phyloP scores from a whole-genome alignment of 768 basidiomycete species.

The Tricholoma bakamatsutake region DNA sequence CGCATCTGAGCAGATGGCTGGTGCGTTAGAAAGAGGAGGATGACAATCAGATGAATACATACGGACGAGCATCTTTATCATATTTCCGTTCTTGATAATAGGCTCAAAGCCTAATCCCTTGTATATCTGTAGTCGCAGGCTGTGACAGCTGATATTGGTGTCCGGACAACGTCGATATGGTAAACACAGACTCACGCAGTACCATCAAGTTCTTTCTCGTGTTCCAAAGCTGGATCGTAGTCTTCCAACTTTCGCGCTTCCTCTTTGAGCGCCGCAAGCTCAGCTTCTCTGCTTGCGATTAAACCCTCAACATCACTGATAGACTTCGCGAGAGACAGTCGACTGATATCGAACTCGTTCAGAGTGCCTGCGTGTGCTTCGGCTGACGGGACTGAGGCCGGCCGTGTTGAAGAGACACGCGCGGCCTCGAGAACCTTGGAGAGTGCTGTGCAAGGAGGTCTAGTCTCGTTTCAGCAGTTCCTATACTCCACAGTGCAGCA shows the following conservation, averaged over 20 bases:
- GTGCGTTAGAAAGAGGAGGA: background rate
- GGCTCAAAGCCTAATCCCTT: constrained; percentile 71
- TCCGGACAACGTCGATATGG: background rate
- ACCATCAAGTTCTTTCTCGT: constrained; percentile 63
- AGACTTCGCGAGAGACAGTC: constrained; percentile 64
- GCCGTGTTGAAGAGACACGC: constrained; percentile 63
- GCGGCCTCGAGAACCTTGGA: constrained; percentile 62
- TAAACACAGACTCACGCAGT: constrained; percentile 43
- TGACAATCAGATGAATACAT: constrained; percentile 22
- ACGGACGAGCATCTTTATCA: constrained; percentile 66
- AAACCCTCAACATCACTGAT: constrained; percentile 68
- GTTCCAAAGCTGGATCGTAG: constrained; percentile 68
- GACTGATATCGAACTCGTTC: constrained; percentile 59
- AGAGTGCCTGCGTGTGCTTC: constrained; percentile 54
- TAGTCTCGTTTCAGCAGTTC: background rate
- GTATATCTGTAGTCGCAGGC: constrained; percentile 63
- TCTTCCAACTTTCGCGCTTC: constrained; percentile 55
- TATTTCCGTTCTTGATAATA: constrained; percentile 42
- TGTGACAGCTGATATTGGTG: constrained; percentile 20
- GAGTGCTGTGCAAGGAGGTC: constrained; percentile 39
- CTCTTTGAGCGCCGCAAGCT: constrained; percentile 63
- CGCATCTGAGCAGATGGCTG: constrained; percentile 30
- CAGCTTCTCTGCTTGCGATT: constrained; percentile 62
- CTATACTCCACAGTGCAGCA: background rate
- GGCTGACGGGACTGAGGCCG: constrained; percentile 61